Evolutionary conservation across 1,139 yeast genomes (phyloP), one percentile per base, ranked within the genome.

Genomic region (Yamadazyma friedrichii): DNA sequence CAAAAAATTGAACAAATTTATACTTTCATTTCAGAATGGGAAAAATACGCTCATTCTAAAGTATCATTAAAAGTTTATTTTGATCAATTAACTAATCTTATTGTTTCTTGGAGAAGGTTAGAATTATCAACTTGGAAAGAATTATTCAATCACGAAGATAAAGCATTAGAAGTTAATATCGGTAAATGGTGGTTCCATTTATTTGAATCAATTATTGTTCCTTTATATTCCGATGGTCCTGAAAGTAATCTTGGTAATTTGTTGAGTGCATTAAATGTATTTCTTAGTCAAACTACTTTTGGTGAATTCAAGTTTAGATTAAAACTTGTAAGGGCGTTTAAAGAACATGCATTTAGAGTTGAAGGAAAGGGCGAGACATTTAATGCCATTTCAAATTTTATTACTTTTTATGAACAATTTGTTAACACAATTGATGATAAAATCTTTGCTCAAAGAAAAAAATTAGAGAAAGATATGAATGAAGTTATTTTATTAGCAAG

Each of bases 141-240:
- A 6, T 70, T 94, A 35, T 85, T 94, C 55, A 70, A 64, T 15
- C 70, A 75, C 42, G 98, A 93, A 59, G 88, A 84, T 41, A 48
- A 53, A 11, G 64, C 65, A 0, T 57, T 77, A n/a, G 73, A 74
- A 43, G 68, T 67, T 36, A 68, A 63, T 6, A 66, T 84, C 40
- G 89, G 95, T 13, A 78, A 77, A 50, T 88, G 95, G 95, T 93
- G 97, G 96, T 91, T 84, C 65, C 80, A 89, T 57, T 67, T 93
- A 40, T 91, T 84, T 56, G 98, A 93, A 59, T 78, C 82, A 9
- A 72, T 88, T 11, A 61, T 80, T n/a, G 51, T 78, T 27, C 84
- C 84, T 4, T 54, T 67, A 33, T 57, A 66, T 25, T 47, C 54
- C 9, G 56, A 54, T 2, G 58, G 64, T n/a, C 67, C 64, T 4